Percentiles rank a stretch among this genome's conserved stretches.
These are phyloP conservation scores for Melastoma malabathricum DNA, from an alignment of 345 rosid species.

Conservation along the genomic window DNA sequence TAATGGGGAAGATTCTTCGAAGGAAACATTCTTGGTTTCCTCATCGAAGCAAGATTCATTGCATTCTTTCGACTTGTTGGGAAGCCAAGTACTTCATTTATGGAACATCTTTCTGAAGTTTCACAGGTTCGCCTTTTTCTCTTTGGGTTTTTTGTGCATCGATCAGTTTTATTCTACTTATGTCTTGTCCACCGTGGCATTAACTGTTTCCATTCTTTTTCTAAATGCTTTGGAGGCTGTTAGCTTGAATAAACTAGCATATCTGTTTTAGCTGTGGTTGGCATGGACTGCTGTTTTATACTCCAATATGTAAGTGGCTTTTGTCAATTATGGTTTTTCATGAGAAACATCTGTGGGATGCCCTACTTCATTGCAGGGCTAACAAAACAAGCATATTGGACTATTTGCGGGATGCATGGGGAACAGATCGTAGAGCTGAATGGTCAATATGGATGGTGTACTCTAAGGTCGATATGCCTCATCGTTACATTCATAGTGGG, in stretches of 20 bases:
- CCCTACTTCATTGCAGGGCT: conserved; percentile 34
- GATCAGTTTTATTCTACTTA: not conserved
- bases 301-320: not conserved
- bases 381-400: conserved; percentile 48
- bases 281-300: no score
- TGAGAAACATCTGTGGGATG: not conserved
- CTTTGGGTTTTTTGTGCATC: not conserved
- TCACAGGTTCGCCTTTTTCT: conserved; percentile 53
- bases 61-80: conserved; percentile 39
- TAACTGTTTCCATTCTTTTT: no score
- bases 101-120: conserved; percentile 72
- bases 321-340: not conserved
- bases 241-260: no score
- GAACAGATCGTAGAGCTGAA: conserved; percentile 74
- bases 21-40: conserved; percentile 26
- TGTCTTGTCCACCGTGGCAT: no score
- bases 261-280: no score
- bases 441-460: conserved; percentile 99
- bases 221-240: no score
- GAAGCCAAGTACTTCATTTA: conserved; percentile 52
- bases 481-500: conserved; percentile 67
- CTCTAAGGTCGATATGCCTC: conserved; percentile 93
- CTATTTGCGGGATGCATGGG: conserved; percentile 58
- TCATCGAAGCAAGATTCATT: conserved; percentile 37
- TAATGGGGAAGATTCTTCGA: conserved; percentile 22